These are phyloP conservation scores for Pseudocercospora musae DNA, from an alignment of 2,329 filamentous ascomycete genomes.

Conservation along the genomic window DNA sequence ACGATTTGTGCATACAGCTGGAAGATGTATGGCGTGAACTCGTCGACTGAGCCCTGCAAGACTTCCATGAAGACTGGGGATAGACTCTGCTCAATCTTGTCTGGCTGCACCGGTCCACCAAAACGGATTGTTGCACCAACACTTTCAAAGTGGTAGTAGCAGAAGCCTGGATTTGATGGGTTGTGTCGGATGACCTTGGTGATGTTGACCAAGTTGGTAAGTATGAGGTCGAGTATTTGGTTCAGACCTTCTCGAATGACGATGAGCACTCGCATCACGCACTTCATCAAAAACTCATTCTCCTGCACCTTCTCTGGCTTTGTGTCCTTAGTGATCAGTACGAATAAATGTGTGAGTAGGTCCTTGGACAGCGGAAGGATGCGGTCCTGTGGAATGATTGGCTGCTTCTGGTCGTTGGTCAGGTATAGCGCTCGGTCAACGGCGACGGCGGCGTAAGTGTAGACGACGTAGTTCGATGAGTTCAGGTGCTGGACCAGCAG, in stretches of 20 bases:
- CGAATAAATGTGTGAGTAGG: constrained; percentile 84
- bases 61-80: constrained; percentile 81
- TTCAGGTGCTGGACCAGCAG: constrained; percentile 87
- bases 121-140: constrained; percentile 83
- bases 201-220: constrained; percentile 81
- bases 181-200: constrained; percentile 90
- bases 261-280: constrained; percentile 94
- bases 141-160: constrained; percentile 97
- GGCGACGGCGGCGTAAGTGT: constrained; percentile 94
- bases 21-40: constrained; percentile 96
- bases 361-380: constrained; percentile 82
- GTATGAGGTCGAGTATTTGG: constrained; percentile 70
- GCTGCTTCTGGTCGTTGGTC: constrained; percentile 68
- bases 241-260: constrained; percentile 82
- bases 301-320: constrained; percentile 93
- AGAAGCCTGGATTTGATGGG: constrained; percentile 95
- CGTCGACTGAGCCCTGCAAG: constrained; percentile 77
- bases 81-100: constrained; percentile 73
- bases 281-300: constrained; percentile 98
- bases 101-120: constrained; percentile 65
- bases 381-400: constrained; percentile 74
- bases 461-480: constrained; percentile 90
- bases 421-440: constrained; percentile 91
- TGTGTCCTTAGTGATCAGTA: constrained; percentile 78
- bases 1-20: constrained; percentile 89